Evolutionary conservation across 2,329 filamentous ascomycete genomes (phyloP), one percentile per base, ranked within the genome.

Genomic region (Fusarium begoniae): DNA sequence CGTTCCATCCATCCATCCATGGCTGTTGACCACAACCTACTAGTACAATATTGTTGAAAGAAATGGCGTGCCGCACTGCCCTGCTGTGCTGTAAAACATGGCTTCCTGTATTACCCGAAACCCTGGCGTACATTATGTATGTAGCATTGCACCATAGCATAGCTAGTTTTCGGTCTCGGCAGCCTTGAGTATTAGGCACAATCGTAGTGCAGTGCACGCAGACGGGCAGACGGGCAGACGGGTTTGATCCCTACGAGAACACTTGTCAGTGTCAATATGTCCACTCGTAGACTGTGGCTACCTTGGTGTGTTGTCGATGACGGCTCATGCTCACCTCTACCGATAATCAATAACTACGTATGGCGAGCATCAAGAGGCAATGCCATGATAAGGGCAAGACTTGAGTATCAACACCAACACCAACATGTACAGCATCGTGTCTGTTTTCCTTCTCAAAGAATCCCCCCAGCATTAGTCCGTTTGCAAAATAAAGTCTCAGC

Each of bases 401-500:
- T 47, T 38, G 50, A 26, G n/a, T 20, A 15, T 53, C 32, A 35
- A 35, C 32, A 35, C 32, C 51, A 43, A 43, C 44, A 50, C 26
- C 37, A 20, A 35, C 14, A 30, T 35, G 51, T 40, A 40, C 32
- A 50, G 26, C 37, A 72, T 14, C 50, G 30, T 61, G 47, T 61
- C 45, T 35, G 38, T 43, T 32, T 30, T 24, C 26, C 17, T 38
- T 32, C 30, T 43, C 20, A 22, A 28, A 8, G 28, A 20, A 22
- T 43, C 28, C 56, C 48, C 44, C 48, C 44, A 32, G n/a, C 63
- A 24, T 22, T 20, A 54, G 51, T 44, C 50, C 40, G 56, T 62
- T 69, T 72, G 63, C 59, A 56, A 28, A 55, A 65, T 41, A 37
- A 40, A 44, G 59, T 32, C 53, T 69, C 63, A 65, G 72, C 67